A percentile compares a stretch with the other conserved stretches of the same genome.
Evolutionary conservation across 1,284 basidiomycete genomes (phyloP).

Genomic region (Puccinia polysora): DNA sequence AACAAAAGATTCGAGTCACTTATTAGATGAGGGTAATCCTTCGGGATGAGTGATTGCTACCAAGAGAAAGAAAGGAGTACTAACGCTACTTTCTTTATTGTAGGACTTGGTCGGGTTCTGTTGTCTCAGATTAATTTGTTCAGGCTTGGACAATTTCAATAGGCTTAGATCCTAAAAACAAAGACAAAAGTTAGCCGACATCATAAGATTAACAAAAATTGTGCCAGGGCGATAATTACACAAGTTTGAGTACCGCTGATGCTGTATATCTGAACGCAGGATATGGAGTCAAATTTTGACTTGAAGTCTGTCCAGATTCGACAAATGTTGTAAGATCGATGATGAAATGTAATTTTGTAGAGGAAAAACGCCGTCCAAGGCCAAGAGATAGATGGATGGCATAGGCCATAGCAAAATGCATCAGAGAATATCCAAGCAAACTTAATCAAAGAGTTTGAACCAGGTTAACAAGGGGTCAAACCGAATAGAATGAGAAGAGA

Average conservation of each 20-base stretch:
- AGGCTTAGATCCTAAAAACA: constrained; percentile 25
- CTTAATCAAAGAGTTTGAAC: too few relatives aligned
- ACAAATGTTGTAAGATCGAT: background rate
- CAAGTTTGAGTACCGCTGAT: constrained; percentile 33
- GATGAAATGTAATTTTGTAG: background rate
- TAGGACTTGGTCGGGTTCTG: background rate
- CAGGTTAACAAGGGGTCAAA: too few relatives aligned
- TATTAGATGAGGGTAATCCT: background rate
- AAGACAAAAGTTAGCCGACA: background rate
- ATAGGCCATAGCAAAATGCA: background rate
- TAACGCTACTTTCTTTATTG: constrained; percentile 1
- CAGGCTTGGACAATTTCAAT: constrained; percentile 8
- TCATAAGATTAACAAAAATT: background rate
- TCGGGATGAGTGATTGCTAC: background rate
- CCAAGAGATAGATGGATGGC: too few relatives aligned
- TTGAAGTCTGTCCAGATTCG: constrained; percentile 18
- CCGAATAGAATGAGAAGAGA: background rate
- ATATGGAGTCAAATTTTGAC: constrained; percentile 22
- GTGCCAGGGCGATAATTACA: too few relatives aligned
- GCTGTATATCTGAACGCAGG: constrained; percentile 24
- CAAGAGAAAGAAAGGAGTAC: background rate
- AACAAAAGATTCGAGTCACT: too few relatives aligned
- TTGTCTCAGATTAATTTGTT: constrained; percentile 10
- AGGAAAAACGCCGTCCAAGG: too few relatives aligned
- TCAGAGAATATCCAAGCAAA: constrained; percentile 1